Base-by-base conservation (phyloP, 2,329 filamentous ascomycete species). In the Xylariomycetidae sp. region DNA sequence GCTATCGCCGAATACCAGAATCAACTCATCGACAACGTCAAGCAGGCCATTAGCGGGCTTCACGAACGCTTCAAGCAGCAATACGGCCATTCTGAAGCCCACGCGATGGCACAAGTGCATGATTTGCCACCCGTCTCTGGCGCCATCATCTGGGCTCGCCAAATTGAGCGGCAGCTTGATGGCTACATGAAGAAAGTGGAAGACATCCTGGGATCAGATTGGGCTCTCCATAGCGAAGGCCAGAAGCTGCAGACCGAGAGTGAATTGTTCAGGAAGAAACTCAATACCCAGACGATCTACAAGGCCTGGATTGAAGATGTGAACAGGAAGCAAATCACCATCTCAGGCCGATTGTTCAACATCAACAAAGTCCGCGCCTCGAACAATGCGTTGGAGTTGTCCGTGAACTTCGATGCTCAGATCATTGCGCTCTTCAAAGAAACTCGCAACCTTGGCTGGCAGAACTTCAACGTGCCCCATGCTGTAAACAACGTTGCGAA, bases 181-280 rank as follows among this genome's bases (percentile, higher is more conserved):
- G 85, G 82, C 9, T 98, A 98, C 60, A 95, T 99, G 88, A 85
- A 88, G 56, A 95, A 95, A 60, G 90, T 99, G n/a, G 93, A 96
- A 58, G 87, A 95, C 47, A 92, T 99, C 23, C 76, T 99, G 15
- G 92, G 92, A 31, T 81, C 85, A 36, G 88, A 95, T 48, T 99
- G 92, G 92, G 82, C 85, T 34, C 69, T 96, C 39, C 93, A 98
- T 53, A 78, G 88, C 6, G 92, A 98, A 56, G 93, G 93, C 2
- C 87, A 95, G 54, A 95, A 95, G 60, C 73, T 98, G 14, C 84
- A 90, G 52, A 81, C 79, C 36, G 92, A 98, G 61, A 90, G 92
- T 55, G 85, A 85, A 45, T 74, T 95, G 50, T 98, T 99, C 68
- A 82, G 89, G 48, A 88, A 93, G 66, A 98, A 96, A 68, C 76